A percentile compares a stretch with the other conserved stretches of the same genome.
Conservation (phyloP, 2,329 filamentous ascomycete species). For the Monascus ruber region DNA sequence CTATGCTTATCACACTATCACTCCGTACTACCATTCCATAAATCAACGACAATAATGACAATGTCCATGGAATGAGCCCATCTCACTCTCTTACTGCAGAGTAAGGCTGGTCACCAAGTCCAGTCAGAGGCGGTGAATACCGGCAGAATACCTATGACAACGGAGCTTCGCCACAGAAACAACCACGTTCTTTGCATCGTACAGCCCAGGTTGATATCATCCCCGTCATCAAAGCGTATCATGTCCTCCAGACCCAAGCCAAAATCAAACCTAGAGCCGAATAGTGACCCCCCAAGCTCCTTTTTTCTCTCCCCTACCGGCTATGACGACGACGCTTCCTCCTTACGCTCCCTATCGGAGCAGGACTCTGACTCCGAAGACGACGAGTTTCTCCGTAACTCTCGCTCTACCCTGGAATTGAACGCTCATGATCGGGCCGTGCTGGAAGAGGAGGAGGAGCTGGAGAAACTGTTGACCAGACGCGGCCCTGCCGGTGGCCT, state of each 20-base stretch:
- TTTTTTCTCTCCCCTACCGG: conserved; percentile 52
- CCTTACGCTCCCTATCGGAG: conserved; percentile 50
- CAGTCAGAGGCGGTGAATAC: no score
- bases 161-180: no score
- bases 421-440: conserved; percentile 59
- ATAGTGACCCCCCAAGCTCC: conserved; percentile 12
- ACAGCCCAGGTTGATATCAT: no score
- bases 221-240: not conserved
- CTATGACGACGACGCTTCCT: conserved; percentile 60
- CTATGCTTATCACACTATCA: not conserved
- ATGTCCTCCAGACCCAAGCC: not conserved
- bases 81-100: no score
- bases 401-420: conserved; percentile 58
- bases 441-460: conserved; percentile 61
- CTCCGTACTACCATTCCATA: no score
- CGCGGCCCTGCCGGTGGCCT: conserved; percentile 25
- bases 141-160: no score
- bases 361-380: conserved; percentile 69
- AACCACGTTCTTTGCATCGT: no score
- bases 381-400: conserved; percentile 54
- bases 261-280: conserved; percentile 4
- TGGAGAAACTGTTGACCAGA: conserved; percentile 37
- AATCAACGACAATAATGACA: no score
- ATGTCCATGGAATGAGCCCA: no score
- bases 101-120: no score